phyloP scores from a whole-genome alignment of 805 yeast genomes.

The Grigorovia humatica region DNA sequence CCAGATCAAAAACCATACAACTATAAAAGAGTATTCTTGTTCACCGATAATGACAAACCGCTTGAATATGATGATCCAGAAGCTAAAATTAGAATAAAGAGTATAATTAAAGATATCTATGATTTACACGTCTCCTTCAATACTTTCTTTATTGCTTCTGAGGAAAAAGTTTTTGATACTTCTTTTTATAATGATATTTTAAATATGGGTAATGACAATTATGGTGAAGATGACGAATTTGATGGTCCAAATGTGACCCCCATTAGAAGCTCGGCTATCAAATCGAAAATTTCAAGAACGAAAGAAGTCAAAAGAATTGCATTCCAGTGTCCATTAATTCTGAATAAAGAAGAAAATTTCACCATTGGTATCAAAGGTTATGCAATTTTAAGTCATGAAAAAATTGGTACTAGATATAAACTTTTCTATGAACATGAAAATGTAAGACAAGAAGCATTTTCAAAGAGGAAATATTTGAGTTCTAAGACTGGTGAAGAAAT shows the following conservation, averaged over 20 bases:
- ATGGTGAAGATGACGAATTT: background rate
- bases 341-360: conserved; percentile 38
- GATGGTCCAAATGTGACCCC: conserved; percentile 33
- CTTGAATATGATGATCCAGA: conserved; percentile 32
- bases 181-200: conserved; percentile 47
- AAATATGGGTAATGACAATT: conserved; percentile 9
- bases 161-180: conserved; percentile 32
- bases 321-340: conserved; percentile 50
- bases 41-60: conserved; percentile 72
- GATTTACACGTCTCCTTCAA: conserved; percentile 42
- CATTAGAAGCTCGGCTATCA: conserved; percentile 34
- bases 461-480: conserved; percentile 33
- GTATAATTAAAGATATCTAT: conserved; percentile 49
- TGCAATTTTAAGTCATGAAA: conserved; percentile 47
- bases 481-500: conserved; percentile 37
- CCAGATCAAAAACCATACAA: conserved; percentile 37
- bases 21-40: conserved; percentile 51
- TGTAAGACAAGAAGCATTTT: conserved; percentile 40
- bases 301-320: conserved; percentile 55
- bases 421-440: conserved; percentile 47
- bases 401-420: conserved; percentile 35
- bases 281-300: conserved; percentile 40
- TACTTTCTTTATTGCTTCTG: conserved; percentile 50
- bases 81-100: conserved; percentile 40
- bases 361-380: conserved; percentile 65